A percentile compares a stretch with the other conserved stretches of the same genome.
Evolutionary conservation across 805 yeast genomes (phyloP).

Genomic region (Cyberlindnera subsufficiens): DNA sequence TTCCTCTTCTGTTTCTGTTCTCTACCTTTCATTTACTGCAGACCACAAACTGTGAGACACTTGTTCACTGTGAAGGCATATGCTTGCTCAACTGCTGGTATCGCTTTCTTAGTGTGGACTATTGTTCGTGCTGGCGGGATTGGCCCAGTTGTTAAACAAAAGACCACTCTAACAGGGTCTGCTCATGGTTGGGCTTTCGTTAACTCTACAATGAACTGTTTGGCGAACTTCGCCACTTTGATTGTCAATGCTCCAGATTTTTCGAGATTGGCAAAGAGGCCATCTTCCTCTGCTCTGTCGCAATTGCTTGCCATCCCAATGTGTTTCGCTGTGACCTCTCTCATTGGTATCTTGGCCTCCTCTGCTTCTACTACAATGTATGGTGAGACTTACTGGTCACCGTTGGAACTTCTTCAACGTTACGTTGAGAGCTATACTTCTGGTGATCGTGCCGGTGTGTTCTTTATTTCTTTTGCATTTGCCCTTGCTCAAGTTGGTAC

Average conservation of each 20-base stretch:
- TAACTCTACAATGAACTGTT: conserved; percentile 69
- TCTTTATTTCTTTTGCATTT: conserved; percentile 64
- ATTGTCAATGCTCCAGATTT: conserved; percentile 89
- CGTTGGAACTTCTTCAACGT: conserved; percentile 56
- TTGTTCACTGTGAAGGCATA: conserved; percentile 78
- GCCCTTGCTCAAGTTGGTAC: conserved; percentile 77
- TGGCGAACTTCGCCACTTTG: conserved; percentile 83
- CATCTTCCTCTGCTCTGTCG: conserved; percentile 43
- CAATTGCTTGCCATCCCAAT: conserved; percentile 67
- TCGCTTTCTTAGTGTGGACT: conserved; percentile 82
- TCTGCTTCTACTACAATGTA: conserved; percentile 69
- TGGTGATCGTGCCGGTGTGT: conserved; percentile 77
- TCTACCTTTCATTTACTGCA: conserved; percentile 75
- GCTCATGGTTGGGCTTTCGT: conserved; percentile 81
- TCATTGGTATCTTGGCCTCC: conserved; percentile 81
- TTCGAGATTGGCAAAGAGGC: conserved; percentile 69
- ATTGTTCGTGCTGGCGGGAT: conserved; percentile 73
- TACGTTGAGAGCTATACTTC: conserved; percentile 50
- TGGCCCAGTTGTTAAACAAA: conserved; percentile 64
- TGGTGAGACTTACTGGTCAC: conserved; percentile 77
- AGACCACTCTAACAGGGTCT: conserved; percentile 46
- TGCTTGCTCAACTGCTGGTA: conserved; percentile 77
- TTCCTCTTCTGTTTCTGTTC: conserved; percentile 79
- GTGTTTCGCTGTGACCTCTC: conserved; percentile 72
- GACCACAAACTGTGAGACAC: conserved; percentile 79